These are phyloP conservation scores for Pseudoneurospora amorphoporcata DNA, from an alignment of 495 filamentous ascomycete genomes.

Conservation along the genomic window DNA sequence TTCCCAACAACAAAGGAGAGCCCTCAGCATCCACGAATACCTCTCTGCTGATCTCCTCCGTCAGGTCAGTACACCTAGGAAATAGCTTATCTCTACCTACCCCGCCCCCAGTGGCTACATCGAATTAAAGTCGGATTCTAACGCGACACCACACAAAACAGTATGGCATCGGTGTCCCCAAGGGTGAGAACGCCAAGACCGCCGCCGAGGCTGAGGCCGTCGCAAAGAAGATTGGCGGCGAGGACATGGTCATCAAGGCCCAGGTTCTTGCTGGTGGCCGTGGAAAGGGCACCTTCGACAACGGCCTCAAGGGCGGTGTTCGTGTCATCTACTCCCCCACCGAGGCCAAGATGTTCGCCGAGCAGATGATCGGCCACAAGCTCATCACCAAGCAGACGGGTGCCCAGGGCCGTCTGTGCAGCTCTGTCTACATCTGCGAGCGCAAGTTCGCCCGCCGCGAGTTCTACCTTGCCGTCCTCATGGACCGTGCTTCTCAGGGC, in stretches of 20 bases:
- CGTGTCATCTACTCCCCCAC: conserved; percentile 89
- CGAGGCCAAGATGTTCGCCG: conserved; percentile 90
- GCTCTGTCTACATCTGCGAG: conserved; percentile 95
- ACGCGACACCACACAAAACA: conserved; percentile 23
- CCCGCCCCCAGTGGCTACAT: background rate
- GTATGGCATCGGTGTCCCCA: conserved; percentile 91
- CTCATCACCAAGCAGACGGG: conserved; percentile 99
- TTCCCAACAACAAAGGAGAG: conserved; percentile 59
- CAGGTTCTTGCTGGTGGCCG: conserved; percentile 96
- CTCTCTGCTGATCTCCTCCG: conserved; percentile 82
- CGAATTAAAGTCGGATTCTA: conserved; percentile 2
- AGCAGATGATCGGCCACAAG: conserved; percentile 99
- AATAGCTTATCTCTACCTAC: conserved; percentile 1
- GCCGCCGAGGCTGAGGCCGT: conserved; percentile 84
- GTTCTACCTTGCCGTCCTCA: conserved; percentile 96
- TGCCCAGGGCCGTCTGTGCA: conserved; percentile 81
- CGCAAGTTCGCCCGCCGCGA: conserved; percentile 98
- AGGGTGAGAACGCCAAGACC: conserved; percentile 71
- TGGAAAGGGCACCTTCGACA: conserved; percentile 95
- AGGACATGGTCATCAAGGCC: conserved; percentile 99
- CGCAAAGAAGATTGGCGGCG: conserved; percentile 79
- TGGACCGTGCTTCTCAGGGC: conserved; percentile 86
- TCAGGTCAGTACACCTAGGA: conserved; percentile 41
- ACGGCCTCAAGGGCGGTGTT: conserved; percentile 96
- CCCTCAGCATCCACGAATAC: conserved; percentile 95